Percentiles rank a stretch among this genome's conserved stretches.
Conservation (phyloP, 2,329 filamentous ascomycete species). For the Colletotrichum sidae region DNA sequence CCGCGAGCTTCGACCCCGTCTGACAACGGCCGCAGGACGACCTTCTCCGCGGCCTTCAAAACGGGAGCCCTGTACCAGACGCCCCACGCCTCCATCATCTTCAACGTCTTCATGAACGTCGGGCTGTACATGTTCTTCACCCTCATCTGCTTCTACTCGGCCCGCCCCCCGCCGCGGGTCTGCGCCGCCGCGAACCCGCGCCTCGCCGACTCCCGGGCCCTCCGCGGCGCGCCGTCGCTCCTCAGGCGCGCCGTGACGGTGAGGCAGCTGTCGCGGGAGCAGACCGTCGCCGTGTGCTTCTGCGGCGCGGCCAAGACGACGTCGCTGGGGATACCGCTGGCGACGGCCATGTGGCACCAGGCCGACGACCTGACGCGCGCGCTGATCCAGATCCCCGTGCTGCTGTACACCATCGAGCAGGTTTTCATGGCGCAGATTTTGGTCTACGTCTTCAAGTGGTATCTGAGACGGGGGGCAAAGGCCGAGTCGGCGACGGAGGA, state of each 20-base stretch:
- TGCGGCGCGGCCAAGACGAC: slow-evolving; percentile 80
- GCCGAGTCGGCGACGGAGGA: slow-evolving; percentile 38
- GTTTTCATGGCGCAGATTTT: slow-evolving; percentile 59
- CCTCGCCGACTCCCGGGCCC: slow-evolving; percentile 46
- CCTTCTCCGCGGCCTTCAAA: slow-evolving; percentile 74
- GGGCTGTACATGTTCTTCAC: slow-evolving; percentile 72
- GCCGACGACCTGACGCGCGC: slow-evolving; percentile 65
- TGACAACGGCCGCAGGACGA: slow-evolving; percentile 62
- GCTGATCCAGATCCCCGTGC: slow-evolving; percentile 72
- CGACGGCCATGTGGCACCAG: slow-evolving; percentile 74
- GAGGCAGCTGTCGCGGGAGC: slow-evolving; percentile 66
- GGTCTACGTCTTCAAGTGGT: slow-evolving; percentile 61
- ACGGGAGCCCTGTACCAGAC: slow-evolving; percentile 71
- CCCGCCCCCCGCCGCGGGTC: slow-evolving; percentile 54
- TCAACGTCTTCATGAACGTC: slow-evolving; percentile 76
- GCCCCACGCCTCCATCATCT: slow-evolving; percentile 70
- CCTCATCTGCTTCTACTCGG: slow-evolving; percentile 66
- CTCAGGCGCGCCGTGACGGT: slow-evolving; percentile 54
- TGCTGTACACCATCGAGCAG: slow-evolving; percentile 72
- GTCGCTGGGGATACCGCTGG: slow-evolving; percentile 75
- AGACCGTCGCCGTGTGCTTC: slow-evolving; percentile 78
- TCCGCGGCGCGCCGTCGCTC: slow-evolving; percentile 43
- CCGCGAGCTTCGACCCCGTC: slow-evolving; percentile 45
- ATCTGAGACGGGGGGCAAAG: slow-evolving; percentile 49
- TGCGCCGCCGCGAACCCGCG: slow-evolving; percentile 47